Evolutionary conservation across 2,329 filamentous ascomycete genomes (phyloP).

Genomic region (Fusarium agapanthi): DNA sequence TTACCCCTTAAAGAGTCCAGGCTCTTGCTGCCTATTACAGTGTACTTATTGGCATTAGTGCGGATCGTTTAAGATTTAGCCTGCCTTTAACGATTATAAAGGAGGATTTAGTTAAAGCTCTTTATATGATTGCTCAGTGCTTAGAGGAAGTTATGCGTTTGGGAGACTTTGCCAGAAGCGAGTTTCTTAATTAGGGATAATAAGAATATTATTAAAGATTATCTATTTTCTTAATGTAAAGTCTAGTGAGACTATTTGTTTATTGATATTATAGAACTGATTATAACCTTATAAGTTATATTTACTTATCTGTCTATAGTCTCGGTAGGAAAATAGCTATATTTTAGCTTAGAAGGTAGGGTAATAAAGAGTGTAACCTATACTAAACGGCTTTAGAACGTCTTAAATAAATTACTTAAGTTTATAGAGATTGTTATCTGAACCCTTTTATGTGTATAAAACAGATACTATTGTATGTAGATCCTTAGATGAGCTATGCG

Average conservation of each 20-base stretch:
- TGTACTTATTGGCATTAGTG: not conserved
- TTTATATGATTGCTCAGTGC: not conserved
- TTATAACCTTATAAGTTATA: too few species aligned
- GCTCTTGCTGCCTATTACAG: not conserved
- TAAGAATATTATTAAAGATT: too few species aligned
- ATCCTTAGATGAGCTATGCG: too few species aligned
- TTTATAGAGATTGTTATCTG: too few species aligned
- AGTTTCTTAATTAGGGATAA: not conserved
- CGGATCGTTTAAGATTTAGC: not conserved
- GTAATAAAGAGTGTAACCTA: too few species aligned
- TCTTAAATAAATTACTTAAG: fast-evolving
- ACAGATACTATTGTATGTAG: too few species aligned
- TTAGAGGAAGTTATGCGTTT: not conserved
- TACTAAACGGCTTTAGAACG: fast-evolving
- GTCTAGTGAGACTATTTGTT: too few species aligned
- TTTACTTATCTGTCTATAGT: too few species aligned
- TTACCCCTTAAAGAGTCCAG: not conserved
- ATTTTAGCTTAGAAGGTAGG: fast-evolving
- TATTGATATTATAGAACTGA: too few species aligned
- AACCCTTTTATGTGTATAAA: too few species aligned
- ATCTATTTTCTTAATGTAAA: fast-evolving
- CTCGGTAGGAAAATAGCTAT: too few species aligned
- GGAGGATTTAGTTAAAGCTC: not conserved
- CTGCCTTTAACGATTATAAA: not conserved
- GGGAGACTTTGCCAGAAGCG: not conserved